phyloP scores from a whole-genome alignment of 2,329 filamentous ascomycete species.

The Cladobotryum mycophilum region DNA sequence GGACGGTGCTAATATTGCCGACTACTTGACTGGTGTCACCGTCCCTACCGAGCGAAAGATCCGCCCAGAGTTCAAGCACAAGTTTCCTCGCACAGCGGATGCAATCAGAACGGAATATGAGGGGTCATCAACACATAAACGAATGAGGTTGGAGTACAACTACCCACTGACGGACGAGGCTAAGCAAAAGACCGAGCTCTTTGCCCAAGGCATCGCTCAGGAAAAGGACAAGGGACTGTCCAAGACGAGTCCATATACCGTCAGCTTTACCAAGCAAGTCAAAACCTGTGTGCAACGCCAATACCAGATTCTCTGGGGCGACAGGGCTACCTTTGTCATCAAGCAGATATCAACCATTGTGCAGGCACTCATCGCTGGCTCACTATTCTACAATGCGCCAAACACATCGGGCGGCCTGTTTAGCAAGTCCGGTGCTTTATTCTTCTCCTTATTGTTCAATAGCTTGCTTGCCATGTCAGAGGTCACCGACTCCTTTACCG shows the following conservation, averaged over 20 bases:
- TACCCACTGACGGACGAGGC: slow-evolving; percentile 48
- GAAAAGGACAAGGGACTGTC: slow-evolving; percentile 52
- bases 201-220: slow-evolving; percentile 43
- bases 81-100: slow-evolving; percentile 39
- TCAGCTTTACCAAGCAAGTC: slow-evolving; percentile 49
- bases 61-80: slow-evolving; percentile 30
- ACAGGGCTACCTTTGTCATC: slow-evolving; percentile 57
- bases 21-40: slow-evolving; percentile 60
- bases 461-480: slow-evolving; percentile 59
- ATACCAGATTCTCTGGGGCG: slow-evolving; percentile 60
- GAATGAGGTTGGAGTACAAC: slow-evolving; percentile 50
- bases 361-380: slow-evolving; percentile 58
- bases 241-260: slow-evolving; percentile 49
- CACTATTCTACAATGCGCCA: slow-evolving; percentile 61
- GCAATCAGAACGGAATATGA: slow-evolving; percentile 45
- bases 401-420: slow-evolving; percentile 54
- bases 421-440: slow-evolving; percentile 56
- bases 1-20: slow-evolving; percentile 56
- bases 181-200: slow-evolving; percentile 44
- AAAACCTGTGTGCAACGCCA: slow-evolving; percentile 51
- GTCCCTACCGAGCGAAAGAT: slow-evolving; percentile 64
- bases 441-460: slow-evolving; percentile 59
- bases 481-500: slow-evolving; percentile 56
- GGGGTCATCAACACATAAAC: slow-evolving; percentile 40
- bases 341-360: slow-evolving; percentile 52